Evolutionary conservation across 768 basidiomycete genomes (phyloP), one percentile per base, ranked within the genome.

Genomic region (Aureoboletus auriporus): DNA sequence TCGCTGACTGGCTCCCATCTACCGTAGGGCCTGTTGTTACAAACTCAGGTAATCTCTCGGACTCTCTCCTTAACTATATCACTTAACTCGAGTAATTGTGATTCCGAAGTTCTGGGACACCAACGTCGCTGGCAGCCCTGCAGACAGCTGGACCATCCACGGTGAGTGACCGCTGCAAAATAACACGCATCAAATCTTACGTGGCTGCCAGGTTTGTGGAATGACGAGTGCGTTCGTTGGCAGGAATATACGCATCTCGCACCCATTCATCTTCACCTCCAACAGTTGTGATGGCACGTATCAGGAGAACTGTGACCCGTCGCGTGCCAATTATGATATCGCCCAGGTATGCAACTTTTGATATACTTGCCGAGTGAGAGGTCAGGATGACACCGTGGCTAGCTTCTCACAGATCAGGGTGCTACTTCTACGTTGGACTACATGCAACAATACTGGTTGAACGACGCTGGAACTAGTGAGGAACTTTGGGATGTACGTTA

Each of bases 81-180:
- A 5, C 29, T 17, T 33, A 34, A 23, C 17, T 37, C 36, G 11
- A 13, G 40, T 54, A n/a, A 62, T 3, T n/a, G 28, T 39, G 10
- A 38, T 31, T 16, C 11, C 29, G 31, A 62, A 85, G 80, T 85
- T 88, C 66, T 89, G 86, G 85, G 84, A 88, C 52, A 83, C 80
- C 2, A 57, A 79, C 40, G 79, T 83, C 0, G 63, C 75, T 4
- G 80, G 78, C 16, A 85, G 86, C 10, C 86, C 86, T 6, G 63
- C 61, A 9, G 55, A 84, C 56, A 82, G 80, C 57, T 89, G 86
- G 85, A 89, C 84, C 1, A 82, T 87, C 49, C 86, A 86, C 46
- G 84, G 86, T 81, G 49, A 40, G 75, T 56, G n/a, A n/a, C 13
- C 28, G 11, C 30, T 26, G n/a, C 42, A 26, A 30, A 20, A 20